Evolutionary conservation across 352 stramenopile species (phyloP), one percentile per base, ranked within the genome.

Genomic region (Phytopythium ostracodes): DNA sequence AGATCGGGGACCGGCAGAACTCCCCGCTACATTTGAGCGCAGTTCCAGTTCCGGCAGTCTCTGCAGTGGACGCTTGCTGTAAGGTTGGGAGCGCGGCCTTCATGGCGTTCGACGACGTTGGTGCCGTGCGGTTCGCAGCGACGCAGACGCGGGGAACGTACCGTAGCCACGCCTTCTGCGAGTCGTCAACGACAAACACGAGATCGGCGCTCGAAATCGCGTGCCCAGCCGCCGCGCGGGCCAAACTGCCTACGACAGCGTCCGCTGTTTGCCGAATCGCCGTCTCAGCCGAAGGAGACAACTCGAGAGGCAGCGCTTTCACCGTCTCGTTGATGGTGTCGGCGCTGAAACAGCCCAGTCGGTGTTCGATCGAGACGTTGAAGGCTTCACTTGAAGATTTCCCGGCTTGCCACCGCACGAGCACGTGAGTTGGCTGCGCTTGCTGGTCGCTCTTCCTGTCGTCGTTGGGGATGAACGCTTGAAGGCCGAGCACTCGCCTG

Each of bases 11-110:
- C 36, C 67, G 63, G 33, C 84, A 94, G 59, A 94, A 94, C 43
- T 91, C 81, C 11, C 84, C 82, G 9, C 73, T 77, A 57, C 84
- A 94, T 47, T 79, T 88, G 4, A 27, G n/a, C 14, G 17, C 59
- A 10, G 15, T 4, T 24, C 15, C 24, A 33, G 49, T 27, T 55
- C 15, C 44, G 29, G 68, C 60, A 3, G 14, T 51, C 38, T 57
- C 62, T 35, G 5, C n/a, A 56, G 1, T 43, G 20, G 54, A 43
- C 25, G 33, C 31, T 8, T 58, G 29, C 47, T 69, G 55, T 1
- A 92, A 58, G 38, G 74, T 80, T 6, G 83, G 81, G 4, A 92
- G 60, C 29, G 76, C 86, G 2, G 70, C 59, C 25, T 73, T 81
- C 1, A 12, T 44, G 10, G 18, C 24, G 20, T 20, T 36, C 24